Base-by-base conservation (phyloP, 768 basidiomycete genomes). In the Dacryopinax spathularia region DNA sequence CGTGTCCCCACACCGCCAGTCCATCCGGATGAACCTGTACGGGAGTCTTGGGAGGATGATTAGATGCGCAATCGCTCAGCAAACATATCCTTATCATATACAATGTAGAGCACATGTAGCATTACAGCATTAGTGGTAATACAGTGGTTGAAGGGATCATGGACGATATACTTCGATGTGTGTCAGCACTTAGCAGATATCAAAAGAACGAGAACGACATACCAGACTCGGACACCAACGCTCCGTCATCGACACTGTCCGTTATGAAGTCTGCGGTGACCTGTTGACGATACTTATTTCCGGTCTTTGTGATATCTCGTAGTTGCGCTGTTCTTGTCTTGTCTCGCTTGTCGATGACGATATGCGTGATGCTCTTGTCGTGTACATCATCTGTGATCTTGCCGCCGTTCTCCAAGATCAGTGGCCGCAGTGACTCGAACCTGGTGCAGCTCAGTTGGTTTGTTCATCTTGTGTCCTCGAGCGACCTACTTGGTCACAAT, bases 281-380 rank as follows among this genome's bases (percentile, higher is more conserved):
- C 18, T 56, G 48, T 29, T 56, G 48, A 10, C 48, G 48, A 20
- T 56, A 56, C 48, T 56, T 56, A 29, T 13, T 56, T 5, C 48
- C 48, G 6, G 48, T 56, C 48, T 56, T 25, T 13, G 48, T 56
- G 48, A 29, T 6, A 31, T 31, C 31, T 10, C 48, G 48, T 2
- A 94, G 77, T 65, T 85, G 82, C 31, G 81, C 71, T 62, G 89
- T 84, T 35, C 91, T 83, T 66, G 82, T 84, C 59, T 80, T 80
- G 68, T 94, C 91, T 9, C 87, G 84, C 73, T 88, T 88, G 75
- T 93, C 88, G 62, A 93, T 71, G 39, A 96, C 77, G 44, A 95
- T 75, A 72, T 98, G 94, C 0, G 93, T 95, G 37, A 97, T 76
- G 70, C 86, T 89, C 25, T 86, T 80, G 61, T 96, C 84, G 62